These are phyloP conservation scores for Cinnamomum micranthum DNA, from an alignment of 164 flowering plant genomes.

Conservation along the genomic window DNA sequence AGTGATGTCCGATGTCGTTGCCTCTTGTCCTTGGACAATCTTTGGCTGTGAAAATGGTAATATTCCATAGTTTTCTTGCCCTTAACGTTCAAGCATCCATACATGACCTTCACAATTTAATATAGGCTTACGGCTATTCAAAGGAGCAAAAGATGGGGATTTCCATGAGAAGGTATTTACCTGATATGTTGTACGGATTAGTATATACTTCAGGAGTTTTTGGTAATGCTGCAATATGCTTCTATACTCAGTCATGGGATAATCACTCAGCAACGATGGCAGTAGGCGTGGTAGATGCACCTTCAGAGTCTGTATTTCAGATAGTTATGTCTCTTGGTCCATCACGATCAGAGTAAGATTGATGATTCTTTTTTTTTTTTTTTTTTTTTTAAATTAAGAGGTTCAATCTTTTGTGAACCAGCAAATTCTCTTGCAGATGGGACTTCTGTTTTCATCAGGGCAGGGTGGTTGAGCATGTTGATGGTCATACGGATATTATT, in stretches of 20 bases:
- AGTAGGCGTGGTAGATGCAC: conserved; percentile 79
- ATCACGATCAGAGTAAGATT: conserved; percentile 83
- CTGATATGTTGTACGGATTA: neutral
- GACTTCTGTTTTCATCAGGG: conserved; percentile 74
- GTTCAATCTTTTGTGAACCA: neutral
- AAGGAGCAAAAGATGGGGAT: conserved; percentile 79
- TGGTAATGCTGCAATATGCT: conserved; percentile 14
- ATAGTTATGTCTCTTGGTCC: conserved; percentile 86
- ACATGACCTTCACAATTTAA: neutral
- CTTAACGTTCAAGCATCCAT: conserved; percentile 3
- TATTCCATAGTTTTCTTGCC: neutral
- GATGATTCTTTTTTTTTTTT: neutral
- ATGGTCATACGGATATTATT: conserved; percentile 88
- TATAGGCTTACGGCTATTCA: conserved; percentile 34
- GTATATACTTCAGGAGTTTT: neutral
- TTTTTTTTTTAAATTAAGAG: neutral
- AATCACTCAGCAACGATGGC: conserved; percentile 98
- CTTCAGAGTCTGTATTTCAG: conserved; percentile 76
- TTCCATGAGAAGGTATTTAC: conserved; percentile 32
- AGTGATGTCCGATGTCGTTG: conserved; percentile 68
- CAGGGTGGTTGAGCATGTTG: conserved; percentile 79
- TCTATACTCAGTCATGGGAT: conserved; percentile 54
- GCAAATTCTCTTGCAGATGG: conserved; percentile 58
- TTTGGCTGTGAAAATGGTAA: conserved; percentile 92
- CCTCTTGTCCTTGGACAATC: conserved; percentile 89